Percentiles rank a stretch among this genome's conserved stretches.
These are phyloP conservation scores for Trichosporon sp. DNA, from an alignment of 1,284 basidiomycete species.

Conservation along the genomic window DNA sequence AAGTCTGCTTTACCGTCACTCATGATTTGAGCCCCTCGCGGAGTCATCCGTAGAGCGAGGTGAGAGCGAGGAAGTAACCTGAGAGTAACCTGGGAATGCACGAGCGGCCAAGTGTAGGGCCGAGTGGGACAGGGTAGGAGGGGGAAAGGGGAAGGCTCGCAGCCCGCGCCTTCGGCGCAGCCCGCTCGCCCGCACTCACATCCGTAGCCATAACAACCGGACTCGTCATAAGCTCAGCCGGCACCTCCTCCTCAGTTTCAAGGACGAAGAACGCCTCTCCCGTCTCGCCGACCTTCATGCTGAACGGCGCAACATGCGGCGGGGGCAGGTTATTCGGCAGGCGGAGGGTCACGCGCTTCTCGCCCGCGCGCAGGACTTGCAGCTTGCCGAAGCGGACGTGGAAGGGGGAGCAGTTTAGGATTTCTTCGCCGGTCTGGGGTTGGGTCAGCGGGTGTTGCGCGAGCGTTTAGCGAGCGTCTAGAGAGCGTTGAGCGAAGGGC, in stretches of 20 bases:
- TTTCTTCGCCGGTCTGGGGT: slow-evolving; percentile 49
- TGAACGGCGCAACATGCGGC: slow-evolving; percentile 61
- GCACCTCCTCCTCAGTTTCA: slow-evolving; percentile 91
- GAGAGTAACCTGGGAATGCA: no score
- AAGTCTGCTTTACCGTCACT: no score
- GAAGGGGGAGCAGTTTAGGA: slow-evolving; percentile 89
- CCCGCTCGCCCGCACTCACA: slow-evolving; percentile 22
- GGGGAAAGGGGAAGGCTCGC: no score
- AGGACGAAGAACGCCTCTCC: slow-evolving; percentile 99
- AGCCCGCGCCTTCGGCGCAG: neutral
- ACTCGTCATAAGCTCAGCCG: slow-evolving; percentile 87
- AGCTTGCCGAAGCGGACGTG: slow-evolving; percentile 98
- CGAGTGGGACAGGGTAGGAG: no score
- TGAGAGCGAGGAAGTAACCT: no score
- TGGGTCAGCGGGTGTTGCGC: neutral
- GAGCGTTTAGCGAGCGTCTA: neutral
- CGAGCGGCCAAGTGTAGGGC: no score
- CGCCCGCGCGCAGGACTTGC: slow-evolving; percentile 86
- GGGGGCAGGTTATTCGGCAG: slow-evolving; percentile 52
- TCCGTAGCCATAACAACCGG: slow-evolving; percentile 61
- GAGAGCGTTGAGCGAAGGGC: neutral
- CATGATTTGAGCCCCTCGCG: no score
- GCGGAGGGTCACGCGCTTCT: slow-evolving; percentile 85
- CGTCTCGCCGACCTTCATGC: slow-evolving; percentile 98
- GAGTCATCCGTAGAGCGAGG: no score